Conservation (phyloP, 2,329 filamentous ascomycete species). For the Colletotrichum cordylinicola region DNA sequence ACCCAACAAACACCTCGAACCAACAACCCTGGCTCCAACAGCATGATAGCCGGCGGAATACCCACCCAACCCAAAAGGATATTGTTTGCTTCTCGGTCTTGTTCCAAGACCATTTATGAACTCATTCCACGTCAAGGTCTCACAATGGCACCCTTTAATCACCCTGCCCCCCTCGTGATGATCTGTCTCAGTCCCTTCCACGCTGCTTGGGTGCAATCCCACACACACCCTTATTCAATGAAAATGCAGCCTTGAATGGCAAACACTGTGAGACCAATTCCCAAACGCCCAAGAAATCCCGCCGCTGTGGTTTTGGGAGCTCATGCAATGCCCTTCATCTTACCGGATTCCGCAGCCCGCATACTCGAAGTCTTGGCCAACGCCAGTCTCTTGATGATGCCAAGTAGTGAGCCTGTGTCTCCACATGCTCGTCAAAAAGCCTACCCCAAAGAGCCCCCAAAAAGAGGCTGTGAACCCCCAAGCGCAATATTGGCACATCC, state of each 20-base stretch:
- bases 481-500: slow-evolving; percentile 1
- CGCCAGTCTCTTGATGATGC: background rate
- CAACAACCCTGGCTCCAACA: background rate
- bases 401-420: background rate
- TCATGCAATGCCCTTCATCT: background rate
- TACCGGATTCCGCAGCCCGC: background rate
- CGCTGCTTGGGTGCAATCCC: background rate
- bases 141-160: background rate
- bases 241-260: background rate
- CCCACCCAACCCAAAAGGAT: background rate
- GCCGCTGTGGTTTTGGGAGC: background rate
- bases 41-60: background rate
- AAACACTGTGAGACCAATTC: background rate
- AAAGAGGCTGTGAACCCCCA: slow-evolving; percentile 7
- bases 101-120: background rate
- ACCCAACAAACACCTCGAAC: background rate
- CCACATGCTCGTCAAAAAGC: background rate
- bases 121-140: background rate
- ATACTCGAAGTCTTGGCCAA: background rate
- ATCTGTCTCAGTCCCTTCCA: background rate
- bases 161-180: background rate
- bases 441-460: background rate
- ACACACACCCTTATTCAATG: background rate
- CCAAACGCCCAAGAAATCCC: background rate
- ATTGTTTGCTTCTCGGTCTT: background rate